phyloP scores from a whole-genome alignment of 1,284 basidiomycete species.

The Vanrija humicola region DNA sequence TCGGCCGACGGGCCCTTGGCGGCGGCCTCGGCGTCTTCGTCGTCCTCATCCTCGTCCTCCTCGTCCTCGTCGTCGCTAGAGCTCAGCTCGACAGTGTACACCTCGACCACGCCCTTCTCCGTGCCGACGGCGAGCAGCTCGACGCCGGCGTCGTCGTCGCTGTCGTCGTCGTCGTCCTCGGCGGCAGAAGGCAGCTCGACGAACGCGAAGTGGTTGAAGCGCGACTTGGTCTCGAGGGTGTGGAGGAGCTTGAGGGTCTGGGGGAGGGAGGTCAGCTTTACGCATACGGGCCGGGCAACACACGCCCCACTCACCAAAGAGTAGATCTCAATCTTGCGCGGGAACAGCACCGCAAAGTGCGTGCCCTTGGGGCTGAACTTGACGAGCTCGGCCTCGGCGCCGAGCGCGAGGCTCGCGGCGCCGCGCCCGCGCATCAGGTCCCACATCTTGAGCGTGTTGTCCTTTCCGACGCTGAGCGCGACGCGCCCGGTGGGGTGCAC shows the following conservation, averaged over 20 bases:
- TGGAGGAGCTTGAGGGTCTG: conserved; percentile 69
- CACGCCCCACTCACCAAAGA: conserved; percentile 23
- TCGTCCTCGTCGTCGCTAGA: conserved; percentile 23
- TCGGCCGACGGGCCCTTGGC: conserved; percentile 25
- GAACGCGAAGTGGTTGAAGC: conserved; percentile 76
- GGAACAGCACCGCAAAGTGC: conserved; percentile 72
- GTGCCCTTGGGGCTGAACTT: conserved; percentile 74
- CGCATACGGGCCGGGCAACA: no score
- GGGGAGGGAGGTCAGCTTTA: background rate
- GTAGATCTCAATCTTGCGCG: conserved; percentile 57
- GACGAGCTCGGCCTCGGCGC: conserved; percentile 82
- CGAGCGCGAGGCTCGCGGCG: conserved; percentile 79
- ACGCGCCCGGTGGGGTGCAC: conserved; percentile 90
- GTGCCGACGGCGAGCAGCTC: conserved; percentile 69
- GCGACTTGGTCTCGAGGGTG: conserved; percentile 66
- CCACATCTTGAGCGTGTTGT: conserved; percentile 92
- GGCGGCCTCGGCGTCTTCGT: conserved; percentile 20
- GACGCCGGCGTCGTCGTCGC: conserved; percentile 48
- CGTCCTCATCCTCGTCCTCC: conserved; percentile 23
- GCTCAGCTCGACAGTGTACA: conserved; percentile 56
- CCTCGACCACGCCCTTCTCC: conserved; percentile 76
- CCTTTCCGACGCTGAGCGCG: conserved; percentile 84
- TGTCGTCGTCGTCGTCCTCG: conserved; percentile 18
- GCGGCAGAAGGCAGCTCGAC: conserved; percentile 52
- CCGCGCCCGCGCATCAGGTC: conserved; percentile 93